Evolutionary conservation across 495 filamentous ascomycete genomes (phyloP), one percentile per base, ranked within the genome.

Genomic region (Podospora pseudopauciseta): DNA sequence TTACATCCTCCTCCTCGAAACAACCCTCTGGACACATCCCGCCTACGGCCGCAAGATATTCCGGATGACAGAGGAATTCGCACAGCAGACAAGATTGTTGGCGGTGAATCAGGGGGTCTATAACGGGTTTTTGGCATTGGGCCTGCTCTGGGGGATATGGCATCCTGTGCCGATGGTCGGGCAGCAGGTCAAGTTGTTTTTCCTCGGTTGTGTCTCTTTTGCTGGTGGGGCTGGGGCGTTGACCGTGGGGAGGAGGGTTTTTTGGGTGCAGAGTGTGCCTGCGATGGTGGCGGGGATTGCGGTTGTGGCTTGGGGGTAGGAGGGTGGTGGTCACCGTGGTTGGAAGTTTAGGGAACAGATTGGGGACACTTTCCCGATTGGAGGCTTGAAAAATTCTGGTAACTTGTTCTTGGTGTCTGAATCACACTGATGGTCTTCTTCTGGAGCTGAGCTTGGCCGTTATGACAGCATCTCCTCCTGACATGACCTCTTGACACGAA

Each of bases 61-160:
- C 69, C 27, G 65, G 5, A 64, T 75, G 58, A 72, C 71, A 0
- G 57, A 73, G 23, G 70, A 74, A 2, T 77, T 74, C 58, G 75
- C 77, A 28, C 63, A 65, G 3, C 32, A 75, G 60, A 77, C 74
- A 1, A 68, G 72, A 44, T 56, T 61, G 7, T 71, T 79, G 16
- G 77, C 75, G 39, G 69, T 70, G 6, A 79, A 77, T 65, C 77
- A 79, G 71, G 77, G 77, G 19, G 67, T 79, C 5, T 79, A 79
- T 64, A 79, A 79, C 67, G 77, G 77, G 23, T 79, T 79, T 62
- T 69, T 79, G 19, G 75, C 77, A 15, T 73, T 75, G 1, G 77
- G 77, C 4, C 68, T 79, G 1, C 30, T 64, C 11, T 79, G 77
- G 77, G 72, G 74, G 2, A 18, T 75, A 15, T 9, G 67, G 1